phyloP scores from a whole-genome alignment of 495 filamentous ascomycete species.

The Hypomontagnella monticulosa region DNA sequence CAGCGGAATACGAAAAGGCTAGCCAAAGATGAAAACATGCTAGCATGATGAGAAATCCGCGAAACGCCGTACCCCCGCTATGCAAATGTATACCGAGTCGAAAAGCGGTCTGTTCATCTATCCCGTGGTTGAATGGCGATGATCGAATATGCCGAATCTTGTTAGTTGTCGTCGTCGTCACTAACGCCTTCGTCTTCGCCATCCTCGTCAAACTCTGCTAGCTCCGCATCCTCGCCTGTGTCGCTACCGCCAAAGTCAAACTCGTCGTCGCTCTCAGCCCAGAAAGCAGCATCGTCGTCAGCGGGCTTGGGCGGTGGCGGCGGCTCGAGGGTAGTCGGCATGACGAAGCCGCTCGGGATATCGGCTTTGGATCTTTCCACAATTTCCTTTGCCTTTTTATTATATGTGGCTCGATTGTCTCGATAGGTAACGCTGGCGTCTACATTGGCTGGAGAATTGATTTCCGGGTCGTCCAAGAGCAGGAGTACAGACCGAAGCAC shows the following conservation, averaged over 20 bases:
- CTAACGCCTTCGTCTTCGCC: conserved; percentile 57
- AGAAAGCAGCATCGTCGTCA: conserved; percentile 81
- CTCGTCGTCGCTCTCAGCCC: conserved; percentile 84
- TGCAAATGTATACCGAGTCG: conserved; percentile 42
- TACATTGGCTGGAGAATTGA: conserved; percentile 92
- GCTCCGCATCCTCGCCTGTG: conserved; percentile 66
- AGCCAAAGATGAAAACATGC: conserved; percentile 13
- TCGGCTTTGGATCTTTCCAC: conserved; percentile 78
- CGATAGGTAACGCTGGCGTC: conserved; percentile 89
- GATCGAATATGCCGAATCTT: conserved; percentile 6
- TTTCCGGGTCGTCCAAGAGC: conserved; percentile 94
- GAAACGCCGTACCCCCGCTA: conserved; percentile 45
- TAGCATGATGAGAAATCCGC: too few relatives aligned
- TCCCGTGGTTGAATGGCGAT: conserved; percentile 27
- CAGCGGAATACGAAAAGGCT: conserved; percentile 2
- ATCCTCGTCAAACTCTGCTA: conserved; percentile 66
- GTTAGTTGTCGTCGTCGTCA: conserved; percentile 56
- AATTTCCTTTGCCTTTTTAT: conserved; percentile 70
- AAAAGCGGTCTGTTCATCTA: conserved; percentile 23
- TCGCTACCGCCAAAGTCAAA: conserved; percentile 81
- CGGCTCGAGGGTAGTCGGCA: conserved; percentile 76
- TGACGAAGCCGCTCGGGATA: conserved; percentile 81
- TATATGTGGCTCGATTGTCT: conserved; percentile 73
- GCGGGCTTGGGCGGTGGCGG: conserved; percentile 69
- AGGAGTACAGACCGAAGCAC: conserved; percentile 92